Evolutionary conservation across 371 early-diverging fungal species (phyloP), one percentile per base, ranked within the genome.

Genomic region (Mortierella sp.): DNA sequence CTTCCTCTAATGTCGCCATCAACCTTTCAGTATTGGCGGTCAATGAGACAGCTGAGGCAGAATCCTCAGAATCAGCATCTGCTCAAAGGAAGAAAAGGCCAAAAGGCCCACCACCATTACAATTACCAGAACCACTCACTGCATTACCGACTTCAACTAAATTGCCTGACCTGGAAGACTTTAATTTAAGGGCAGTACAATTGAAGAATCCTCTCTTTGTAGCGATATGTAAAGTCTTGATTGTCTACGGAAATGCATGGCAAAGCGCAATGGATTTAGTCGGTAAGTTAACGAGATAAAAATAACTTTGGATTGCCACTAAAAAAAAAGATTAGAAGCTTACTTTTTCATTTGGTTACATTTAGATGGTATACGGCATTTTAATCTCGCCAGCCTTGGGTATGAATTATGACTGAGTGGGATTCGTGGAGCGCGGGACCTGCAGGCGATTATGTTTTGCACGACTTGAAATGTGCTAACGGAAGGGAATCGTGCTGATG

Each of bases 201-300:
- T 22, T 64, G n/a, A 80, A 53, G 40, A 80, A 80, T 51, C 80
- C 80, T 5, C 61, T 80, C 13, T 80, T 80, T 61, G 70, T 74
- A 2, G 80, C 75, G 15, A 80, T 80, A 34, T 70, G 75, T 17
- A 80, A 74, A 45, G 70, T 74, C 12, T 49, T 80, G 29, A 56
- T 80, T 64, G 70, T 74, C 9, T 80, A 80, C 56, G 80, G 80
- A 15, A 80, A 80, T 56, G 75, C 74, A 56, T 80, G 80, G 80
- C 80, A 80, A 49, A 80, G 75, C 40, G 80, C 80, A 29, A 70
- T 51, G 9, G 80, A 80, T 60, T 75, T 80, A 13, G 80, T 80
- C 35, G 80, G 80, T 80, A 68, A 54, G 75, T 34, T 26, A 17
- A 31, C 29, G 19, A 29, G 19, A 15, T 22, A 29, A 8, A 19